Percentiles rank a stretch among this genome's conserved stretches.
phyloP scores from a whole-genome alignment of 163 green algal species.

The Chloroidium sp. region DNA sequence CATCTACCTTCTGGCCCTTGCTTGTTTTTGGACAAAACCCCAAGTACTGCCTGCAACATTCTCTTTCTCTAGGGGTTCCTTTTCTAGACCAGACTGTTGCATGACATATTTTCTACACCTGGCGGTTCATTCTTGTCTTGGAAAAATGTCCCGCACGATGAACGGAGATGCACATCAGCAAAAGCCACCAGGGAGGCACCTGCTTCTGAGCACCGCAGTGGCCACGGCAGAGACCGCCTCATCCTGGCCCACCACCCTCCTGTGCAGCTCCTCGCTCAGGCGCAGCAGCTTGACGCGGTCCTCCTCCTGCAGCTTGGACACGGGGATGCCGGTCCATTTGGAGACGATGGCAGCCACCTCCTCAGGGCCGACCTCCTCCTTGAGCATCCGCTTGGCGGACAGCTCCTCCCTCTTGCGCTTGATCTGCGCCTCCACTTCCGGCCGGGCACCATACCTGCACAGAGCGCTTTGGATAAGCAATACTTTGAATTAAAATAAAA shows the following conservation, averaged over 20 bases:
- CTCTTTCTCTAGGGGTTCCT: too few species aligned
- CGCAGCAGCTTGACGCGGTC: slow-evolving; percentile 43
- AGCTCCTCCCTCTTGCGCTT: slow-evolving; percentile 32
- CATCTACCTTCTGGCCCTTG: too few species aligned
- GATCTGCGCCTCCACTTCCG: slow-evolving; percentile 60
- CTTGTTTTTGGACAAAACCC: too few species aligned
- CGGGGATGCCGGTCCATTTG: slow-evolving; percentile 54
- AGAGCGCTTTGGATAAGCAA: neutral
- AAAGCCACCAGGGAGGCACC: neutral
- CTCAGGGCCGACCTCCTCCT: slow-evolving; percentile 69
- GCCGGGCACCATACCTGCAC: slow-evolving; percentile 56
- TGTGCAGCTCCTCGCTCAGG: slow-evolving; percentile 51
- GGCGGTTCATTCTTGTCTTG: too few species aligned
- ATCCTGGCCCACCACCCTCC: slow-evolving; percentile 67
- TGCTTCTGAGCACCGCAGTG: slow-evolving; percentile 49
- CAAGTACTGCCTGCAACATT: too few species aligned
- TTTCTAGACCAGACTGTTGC: too few species aligned
- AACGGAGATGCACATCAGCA: too few species aligned
- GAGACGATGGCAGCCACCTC: slow-evolving; percentile 71
- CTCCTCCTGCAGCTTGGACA: slow-evolving; percentile 40
- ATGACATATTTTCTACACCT: too few species aligned
- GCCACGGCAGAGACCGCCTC: slow-evolving; percentile 50
- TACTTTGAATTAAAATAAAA: too few species aligned
- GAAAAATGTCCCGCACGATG: too few species aligned
- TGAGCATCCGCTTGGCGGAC: slow-evolving; percentile 58